Evolutionary conservation across 805 yeast genomes (phyloP).

Genomic region (Metschnikowia colocasiae): DNA sequence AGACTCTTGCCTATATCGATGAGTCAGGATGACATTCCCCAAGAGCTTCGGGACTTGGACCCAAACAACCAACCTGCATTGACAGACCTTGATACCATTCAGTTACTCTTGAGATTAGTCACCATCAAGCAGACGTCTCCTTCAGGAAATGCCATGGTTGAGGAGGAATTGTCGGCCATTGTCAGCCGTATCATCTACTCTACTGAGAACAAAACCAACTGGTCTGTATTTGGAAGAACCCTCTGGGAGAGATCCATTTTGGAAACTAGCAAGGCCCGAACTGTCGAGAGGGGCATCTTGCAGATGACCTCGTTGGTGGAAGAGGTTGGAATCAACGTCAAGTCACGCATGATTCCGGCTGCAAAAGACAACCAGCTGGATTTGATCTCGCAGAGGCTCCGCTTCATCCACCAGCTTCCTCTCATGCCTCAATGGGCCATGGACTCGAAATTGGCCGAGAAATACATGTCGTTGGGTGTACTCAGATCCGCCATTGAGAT

Average conservation of each 20-base stretch:
- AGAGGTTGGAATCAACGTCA: constrained; percentile 70
- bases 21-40: constrained; percentile 62
- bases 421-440: constrained; percentile 80
- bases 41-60: constrained; percentile 50
- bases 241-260: constrained; percentile 86
- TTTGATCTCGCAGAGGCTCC: constrained; percentile 51
- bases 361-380: constrained; percentile 26
- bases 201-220: constrained; percentile 46
- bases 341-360: constrained; percentile 51
- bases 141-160: constrained; percentile 61
- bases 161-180: constrained; percentile 78
- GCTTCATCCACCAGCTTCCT: constrained; percentile 70
- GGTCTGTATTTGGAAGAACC: constrained; percentile 76
- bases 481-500: constrained; percentile 85
- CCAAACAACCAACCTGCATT: constrained; percentile 81
- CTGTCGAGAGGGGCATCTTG: constrained; percentile 89
- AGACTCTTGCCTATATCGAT: constrained; percentile 58
- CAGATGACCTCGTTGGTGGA: constrained; percentile 92
- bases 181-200: constrained; percentile 66
- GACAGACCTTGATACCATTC: constrained; percentile 66
- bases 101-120: constrained; percentile 64
- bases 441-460: constrained; percentile 81
- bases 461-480: constrained; percentile 79
- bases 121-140: constrained; percentile 70
- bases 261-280: constrained; percentile 76